Percentiles rank a stretch among this genome's conserved stretches.
Conservation (phyloP, 257 asterid genomes). For the Gardenia jasminoides region DNA sequence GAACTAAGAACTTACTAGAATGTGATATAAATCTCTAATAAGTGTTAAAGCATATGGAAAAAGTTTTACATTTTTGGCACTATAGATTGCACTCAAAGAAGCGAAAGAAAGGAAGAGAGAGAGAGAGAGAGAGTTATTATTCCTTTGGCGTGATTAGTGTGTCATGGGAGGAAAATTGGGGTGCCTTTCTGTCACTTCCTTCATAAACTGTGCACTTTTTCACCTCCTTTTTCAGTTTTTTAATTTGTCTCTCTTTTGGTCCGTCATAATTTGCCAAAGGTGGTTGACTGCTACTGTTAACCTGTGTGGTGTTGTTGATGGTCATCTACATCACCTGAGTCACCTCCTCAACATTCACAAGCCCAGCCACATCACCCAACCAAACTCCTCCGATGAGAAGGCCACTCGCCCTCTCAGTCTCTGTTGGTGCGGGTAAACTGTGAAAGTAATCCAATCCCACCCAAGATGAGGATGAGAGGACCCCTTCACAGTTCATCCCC, state of each 20-base stretch:
- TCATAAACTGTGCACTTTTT: not conserved
- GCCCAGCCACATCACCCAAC: not conserved
- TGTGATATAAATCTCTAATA: not conserved
- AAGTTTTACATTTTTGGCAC: not conserved
- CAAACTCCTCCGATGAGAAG: not conserved
- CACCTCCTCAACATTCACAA: not conserved
- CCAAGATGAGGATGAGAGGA: not conserved
- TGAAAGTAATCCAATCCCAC: not conserved
- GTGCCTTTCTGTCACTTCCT: not conserved
- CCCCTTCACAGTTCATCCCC: not conserved
- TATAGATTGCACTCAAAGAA: not conserved
- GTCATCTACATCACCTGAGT: not conserved
- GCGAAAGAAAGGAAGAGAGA: not conserved
- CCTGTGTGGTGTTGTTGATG: too few species aligned
- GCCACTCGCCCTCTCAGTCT: not conserved
- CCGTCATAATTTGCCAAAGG: not conserved
- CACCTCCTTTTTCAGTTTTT: not conserved
- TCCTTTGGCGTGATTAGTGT: constrained; percentile 15
- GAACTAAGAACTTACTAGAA: not conserved
- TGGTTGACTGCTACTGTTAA: too few species aligned
- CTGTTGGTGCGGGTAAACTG: not conserved
- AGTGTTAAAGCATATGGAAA: not conserved
- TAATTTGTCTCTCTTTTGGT: not conserved
- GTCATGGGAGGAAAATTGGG: not conserved
- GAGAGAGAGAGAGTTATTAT: too few species aligned